Conservation (phyloP, 805 yeast species). For the Cyberlindnera xylosilytica region DNA sequence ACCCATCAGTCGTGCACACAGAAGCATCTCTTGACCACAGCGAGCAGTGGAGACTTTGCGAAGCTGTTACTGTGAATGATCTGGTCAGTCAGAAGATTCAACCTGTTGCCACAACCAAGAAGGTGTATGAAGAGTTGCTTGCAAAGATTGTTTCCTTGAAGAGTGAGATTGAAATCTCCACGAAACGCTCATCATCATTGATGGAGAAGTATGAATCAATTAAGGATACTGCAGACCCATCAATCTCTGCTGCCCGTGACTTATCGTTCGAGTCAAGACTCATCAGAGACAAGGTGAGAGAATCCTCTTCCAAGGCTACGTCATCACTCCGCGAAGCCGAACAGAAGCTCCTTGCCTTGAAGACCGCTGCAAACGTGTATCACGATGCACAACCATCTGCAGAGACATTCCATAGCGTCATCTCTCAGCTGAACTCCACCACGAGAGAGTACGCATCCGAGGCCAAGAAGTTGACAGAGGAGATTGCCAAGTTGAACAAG, state of each 20-base stretch:
- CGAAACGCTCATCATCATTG: slow-evolving; percentile 9
- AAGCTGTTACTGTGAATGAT: slow-evolving; percentile 18
- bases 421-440: slow-evolving; percentile 15
- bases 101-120: background rate
- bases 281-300: slow-evolving; percentile 20
- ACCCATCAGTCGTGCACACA: slow-evolving; percentile 27
- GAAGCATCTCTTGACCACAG: slow-evolving; percentile 25
- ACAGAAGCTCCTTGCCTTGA: slow-evolving; percentile 18
- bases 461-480: slow-evolving; percentile 17
- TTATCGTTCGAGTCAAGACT: slow-evolving; percentile 19
- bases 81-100: slow-evolving; percentile 5
- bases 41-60: slow-evolving; percentile 38
- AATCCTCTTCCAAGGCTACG: slow-evolving; percentile 6
- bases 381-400: slow-evolving; percentile 13
- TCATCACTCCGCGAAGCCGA: slow-evolving; percentile 19
- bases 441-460: slow-evolving; percentile 22
- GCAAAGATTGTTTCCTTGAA: slow-evolving; percentile 1
- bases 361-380: slow-evolving; percentile 16
- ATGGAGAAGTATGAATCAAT: slow-evolving; percentile 10
- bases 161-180: background rate
- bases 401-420: slow-evolving; percentile 13
- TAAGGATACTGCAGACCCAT: slow-evolving; percentile 9
- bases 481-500: slow-evolving; percentile 21
- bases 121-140: slow-evolving; percentile 1
- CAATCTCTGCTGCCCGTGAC: slow-evolving; percentile 14